Conservation (phyloP, 2,329 filamentous ascomycete genomes). For the Rugonectria rugulosa region DNA sequence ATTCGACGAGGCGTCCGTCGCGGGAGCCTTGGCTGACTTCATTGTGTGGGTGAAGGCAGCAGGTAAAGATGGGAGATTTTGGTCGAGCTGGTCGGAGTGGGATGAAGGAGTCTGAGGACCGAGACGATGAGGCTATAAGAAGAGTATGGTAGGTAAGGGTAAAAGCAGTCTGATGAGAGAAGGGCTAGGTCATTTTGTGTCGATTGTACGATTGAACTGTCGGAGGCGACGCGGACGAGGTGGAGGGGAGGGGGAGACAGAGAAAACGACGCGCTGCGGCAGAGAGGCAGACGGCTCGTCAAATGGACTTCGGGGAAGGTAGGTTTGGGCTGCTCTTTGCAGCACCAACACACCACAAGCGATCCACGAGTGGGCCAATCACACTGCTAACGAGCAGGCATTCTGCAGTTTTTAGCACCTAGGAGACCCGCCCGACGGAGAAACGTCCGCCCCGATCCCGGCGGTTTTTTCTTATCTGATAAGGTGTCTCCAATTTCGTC, state of each 20-base stretch:
- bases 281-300: slow-evolving; percentile 30
- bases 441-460: slow-evolving; percentile 35
- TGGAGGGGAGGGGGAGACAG: slow-evolving; percentile 32
- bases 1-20: slow-evolving; percentile 54
- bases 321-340: slow-evolving; percentile 24
- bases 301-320: slow-evolving; percentile 38
- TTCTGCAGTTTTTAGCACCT: slow-evolving; percentile 2
- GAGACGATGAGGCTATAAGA: slow-evolving; percentile 10
- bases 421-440: slow-evolving; percentile 28
- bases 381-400: not conserved
- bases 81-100: slow-evolving; percentile 34
- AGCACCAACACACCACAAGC: slow-evolving; percentile 25
- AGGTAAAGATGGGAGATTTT: slow-evolving; percentile 26
- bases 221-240: slow-evolving; percentile 26
- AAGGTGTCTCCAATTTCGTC: slow-evolving; percentile 36
- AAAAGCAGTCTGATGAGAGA: slow-evolving; percentile 28
- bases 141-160: slow-evolving; percentile 23
- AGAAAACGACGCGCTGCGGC: slow-evolving; percentile 19
- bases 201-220: slow-evolving; percentile 25
- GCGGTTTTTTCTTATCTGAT: slow-evolving; percentile 35
- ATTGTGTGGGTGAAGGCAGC: slow-evolving; percentile 52
- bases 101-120: slow-evolving; percentile 31
- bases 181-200: slow-evolving; percentile 36
- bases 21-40: slow-evolving; percentile 62
- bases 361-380: slow-evolving; percentile 21